Percentiles rank a stretch among this genome's conserved stretches.
These are phyloP conservation scores for Trifolium subterraneum DNA, from an alignment of 306 rosid species.

Conservation along the genomic window DNA sequence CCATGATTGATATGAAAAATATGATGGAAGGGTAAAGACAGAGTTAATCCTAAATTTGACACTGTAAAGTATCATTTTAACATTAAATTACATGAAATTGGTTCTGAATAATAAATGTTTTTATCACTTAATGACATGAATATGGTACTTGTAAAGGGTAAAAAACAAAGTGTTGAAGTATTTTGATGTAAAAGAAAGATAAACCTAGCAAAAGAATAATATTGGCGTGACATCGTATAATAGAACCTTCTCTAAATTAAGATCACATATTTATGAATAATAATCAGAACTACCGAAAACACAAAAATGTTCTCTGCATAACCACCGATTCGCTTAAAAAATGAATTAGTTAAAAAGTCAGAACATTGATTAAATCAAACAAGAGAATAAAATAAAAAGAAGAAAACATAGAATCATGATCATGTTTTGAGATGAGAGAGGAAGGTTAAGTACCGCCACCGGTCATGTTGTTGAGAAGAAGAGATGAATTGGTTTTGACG, in stretches of 20 bases:
- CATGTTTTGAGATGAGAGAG: background rate
- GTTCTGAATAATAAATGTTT: background rate
- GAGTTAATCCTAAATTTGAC: background rate
- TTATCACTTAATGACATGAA: background rate
- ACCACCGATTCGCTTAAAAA: background rate
- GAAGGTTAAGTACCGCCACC: constrained; percentile 29
- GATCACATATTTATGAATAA: background rate
- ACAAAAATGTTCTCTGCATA: background rate
- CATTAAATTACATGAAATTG: background rate
- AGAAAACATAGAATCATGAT: background rate
- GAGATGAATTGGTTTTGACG: background rate
- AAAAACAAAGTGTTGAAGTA: background rate
- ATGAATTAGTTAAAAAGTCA: background rate
- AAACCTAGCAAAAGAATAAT: constrained; percentile 1
- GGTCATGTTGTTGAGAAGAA: constrained; percentile 35
- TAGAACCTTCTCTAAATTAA: background rate
- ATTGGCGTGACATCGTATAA: background rate
- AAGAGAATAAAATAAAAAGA: background rate
- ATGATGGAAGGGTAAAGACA: background rate
- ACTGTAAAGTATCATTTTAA: background rate
- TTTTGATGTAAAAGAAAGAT: background rate
- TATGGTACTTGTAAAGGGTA: background rate
- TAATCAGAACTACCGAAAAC: background rate
- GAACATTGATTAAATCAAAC: background rate
- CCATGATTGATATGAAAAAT: background rate